Percentiles rank a stretch among this genome's conserved stretches.
Conservation (phyloP, 2,329 filamentous ascomycete species). For the Colletotrichum chlorophyti region DNA sequence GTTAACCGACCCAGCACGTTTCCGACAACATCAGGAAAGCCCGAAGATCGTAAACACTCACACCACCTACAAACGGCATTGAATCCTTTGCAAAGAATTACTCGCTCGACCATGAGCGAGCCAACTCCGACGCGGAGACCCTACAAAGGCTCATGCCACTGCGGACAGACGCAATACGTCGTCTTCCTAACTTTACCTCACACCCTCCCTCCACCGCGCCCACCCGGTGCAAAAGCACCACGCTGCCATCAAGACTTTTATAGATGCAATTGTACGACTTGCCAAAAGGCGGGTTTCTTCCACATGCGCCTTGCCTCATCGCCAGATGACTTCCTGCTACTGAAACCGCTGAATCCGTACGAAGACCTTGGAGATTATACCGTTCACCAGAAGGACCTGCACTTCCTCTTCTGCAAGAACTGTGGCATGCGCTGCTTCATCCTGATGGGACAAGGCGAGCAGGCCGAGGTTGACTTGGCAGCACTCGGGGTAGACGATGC, state of each 20-base stretch:
- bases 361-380: slow-evolving; percentile 49
- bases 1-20: too few species aligned
- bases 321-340: slow-evolving; percentile 52
- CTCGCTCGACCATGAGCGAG: neutral
- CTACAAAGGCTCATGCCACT: slow-evolving; percentile 53
- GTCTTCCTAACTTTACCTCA: slow-evolving; percentile 50
- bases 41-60: too few species aligned
- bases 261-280: slow-evolving; percentile 57
- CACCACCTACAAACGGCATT: too few species aligned
- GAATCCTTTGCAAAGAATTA: too few species aligned
- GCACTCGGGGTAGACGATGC: slow-evolving; percentile 24
- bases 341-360: slow-evolving; percentile 46
- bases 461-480: slow-evolving; percentile 32
- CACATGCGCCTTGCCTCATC: slow-evolving; percentile 46
- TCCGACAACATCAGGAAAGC: too few species aligned
- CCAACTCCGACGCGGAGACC: slow-evolving; percentile 30
- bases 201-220: slow-evolving; percentile 22
- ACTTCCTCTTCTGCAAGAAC: slow-evolving; percentile 54
- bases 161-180: slow-evolving; percentile 50
- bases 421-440: slow-evolving; percentile 54
- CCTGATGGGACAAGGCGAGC: slow-evolving; percentile 42
- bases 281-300: slow-evolving; percentile 54
- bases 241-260: slow-evolving; percentile 37
- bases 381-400: slow-evolving; percentile 34
- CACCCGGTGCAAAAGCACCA: slow-evolving; percentile 22